These are phyloP conservation scores for Pueraria montana DNA, from an alignment of 306 rosid species.

Conservation along the genomic window DNA sequence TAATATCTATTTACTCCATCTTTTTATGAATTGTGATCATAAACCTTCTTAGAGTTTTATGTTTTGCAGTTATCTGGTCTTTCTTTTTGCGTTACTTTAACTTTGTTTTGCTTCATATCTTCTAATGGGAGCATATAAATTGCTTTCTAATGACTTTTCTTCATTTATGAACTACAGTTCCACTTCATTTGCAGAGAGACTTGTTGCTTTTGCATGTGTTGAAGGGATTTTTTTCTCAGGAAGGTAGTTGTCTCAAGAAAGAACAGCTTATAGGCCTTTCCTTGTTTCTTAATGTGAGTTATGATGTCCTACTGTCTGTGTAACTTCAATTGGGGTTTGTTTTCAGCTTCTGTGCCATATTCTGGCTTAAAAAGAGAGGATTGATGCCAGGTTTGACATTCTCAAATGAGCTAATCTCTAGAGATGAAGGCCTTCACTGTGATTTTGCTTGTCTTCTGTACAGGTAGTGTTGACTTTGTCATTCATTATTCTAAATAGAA, in stretches of 20 bases:
- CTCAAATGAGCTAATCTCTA: constrained; percentile 92
- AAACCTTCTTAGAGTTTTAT: not conserved
- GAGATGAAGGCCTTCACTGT: constrained; percentile 98
- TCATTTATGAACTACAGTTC: constrained; percentile 69
- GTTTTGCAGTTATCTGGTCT: constrained; percentile 21
- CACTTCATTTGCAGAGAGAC: constrained; percentile 81
- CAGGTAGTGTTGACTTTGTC: constrained; percentile 59
- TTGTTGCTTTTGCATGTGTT: constrained; percentile 89
- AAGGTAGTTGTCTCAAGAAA: constrained; percentile 64
- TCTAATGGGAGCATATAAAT: constrained; percentile 7
- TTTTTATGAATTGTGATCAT: not conserved
- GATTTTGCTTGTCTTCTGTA: constrained; percentile 95
- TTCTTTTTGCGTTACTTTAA: not conserved
- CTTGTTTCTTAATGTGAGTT: constrained; percentile 23
- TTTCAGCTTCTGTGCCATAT: constrained; percentile 94
- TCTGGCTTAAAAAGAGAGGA: constrained; percentile 95
- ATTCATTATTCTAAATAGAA: constrained; percentile 29
- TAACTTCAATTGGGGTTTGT: constrained; percentile 37
- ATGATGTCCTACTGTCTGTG: not conserved
- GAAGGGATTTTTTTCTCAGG: constrained; percentile 98
- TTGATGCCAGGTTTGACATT: constrained; percentile 91
- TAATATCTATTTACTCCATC: not conserved
- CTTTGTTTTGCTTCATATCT: constrained; percentile 19
- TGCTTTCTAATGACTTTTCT: constrained; percentile 41
- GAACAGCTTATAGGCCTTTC: constrained; percentile 3